Base-by-base conservation (phyloP, 805 yeast species). In the Blastobotrys americana region DNA sequence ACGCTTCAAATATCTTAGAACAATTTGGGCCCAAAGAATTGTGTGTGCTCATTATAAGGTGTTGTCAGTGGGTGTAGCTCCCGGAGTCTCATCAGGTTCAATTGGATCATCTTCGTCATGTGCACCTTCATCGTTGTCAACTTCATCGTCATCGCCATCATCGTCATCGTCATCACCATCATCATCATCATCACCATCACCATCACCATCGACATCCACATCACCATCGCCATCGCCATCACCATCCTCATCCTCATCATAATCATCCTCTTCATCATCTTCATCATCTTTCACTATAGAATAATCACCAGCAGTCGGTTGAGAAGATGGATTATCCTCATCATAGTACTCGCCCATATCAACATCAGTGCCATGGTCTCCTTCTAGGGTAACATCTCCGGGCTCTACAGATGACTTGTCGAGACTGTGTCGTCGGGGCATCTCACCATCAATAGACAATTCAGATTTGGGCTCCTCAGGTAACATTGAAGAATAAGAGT, bases 221-320 rank as follows among this genome's bases (percentile, higher is more conserved):
- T 31, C 38, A 3, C 35, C 44, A 20, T 45, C 33, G n/a, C 34
- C 41, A 15, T 38, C 45, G 5, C 34, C 43, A 16, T 31, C 22
- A 17, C 34, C 43, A 5, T 17, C 33, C 9, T 42, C 37, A 13
- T 40, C 50, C 3, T 34, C 35, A 20, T 39, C 46, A 13, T 16
- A 34, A 15, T 37, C 43, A 21, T 45, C 59, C 6, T 46, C 51
- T 3, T 43, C 57, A 2, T 48, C 51, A 16, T 59, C 59, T 9
- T 58, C 65, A 10, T 34, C 41, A 28, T 46, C 38, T 5, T 37
- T 34, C 13, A 36, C 38, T 10, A 20, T 15, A 15, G 38, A 25
- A 25, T 25, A 25, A 13, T 25, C 31, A 13, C 31, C 31, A 13
- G 31, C 31, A 13, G 31, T 25, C 10, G 31, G 31, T 25, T 25